Evolutionary conservation across 768 basidiomycete species (phyloP).

Genomic region (Lactifluus volemus): DNA sequence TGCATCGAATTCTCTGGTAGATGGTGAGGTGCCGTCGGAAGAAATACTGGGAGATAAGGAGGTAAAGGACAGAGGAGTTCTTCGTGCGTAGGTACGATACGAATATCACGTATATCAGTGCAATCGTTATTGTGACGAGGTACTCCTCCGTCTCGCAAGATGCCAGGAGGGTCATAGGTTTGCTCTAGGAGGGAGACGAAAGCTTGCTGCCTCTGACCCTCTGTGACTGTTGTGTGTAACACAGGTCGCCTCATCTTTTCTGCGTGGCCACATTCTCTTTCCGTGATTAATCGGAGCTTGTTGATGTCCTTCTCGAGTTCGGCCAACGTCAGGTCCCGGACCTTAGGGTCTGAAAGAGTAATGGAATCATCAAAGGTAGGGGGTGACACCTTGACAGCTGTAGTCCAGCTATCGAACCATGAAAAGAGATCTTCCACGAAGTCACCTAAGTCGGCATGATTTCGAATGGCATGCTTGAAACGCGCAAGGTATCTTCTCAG

Average conservation of each 20-base stretch:
- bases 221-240: conserved; percentile 7
- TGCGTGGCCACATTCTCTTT: conserved; percentile 38
- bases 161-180: conserved; percentile 49
- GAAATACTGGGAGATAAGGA: conserved; percentile 56
- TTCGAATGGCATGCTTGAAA: conserved; percentile 46
- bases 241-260: conserved; percentile 17
- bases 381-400: conserved; percentile 30
- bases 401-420: conserved; percentile 44
- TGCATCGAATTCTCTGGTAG: conserved; percentile 51
- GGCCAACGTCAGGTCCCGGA: conserved; percentile 32
- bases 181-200: conserved; percentile 32
- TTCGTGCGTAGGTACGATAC: conserved; percentile 60
- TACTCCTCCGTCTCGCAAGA: conserved; percentile 34
- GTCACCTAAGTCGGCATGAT: conserved; percentile 35
- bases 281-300: conserved; percentile 36
- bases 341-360: conserved; percentile 19
- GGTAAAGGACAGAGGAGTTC: conserved; percentile 44
- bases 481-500: conserved; percentile 41
- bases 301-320: conserved; percentile 29
- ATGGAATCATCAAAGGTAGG: conserved; percentile 42
- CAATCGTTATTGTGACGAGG: conserved; percentile 65
- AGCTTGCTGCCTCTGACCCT: conserved; percentile 26
- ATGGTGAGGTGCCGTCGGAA: conserved; percentile 55
- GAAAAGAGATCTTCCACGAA: conserved; percentile 34
- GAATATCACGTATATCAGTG: conserved; percentile 45